These are phyloP conservation scores for Lasiosphaeria ovina DNA, from an alignment of 495 filamentous ascomycete genomes.

Conservation along the genomic window DNA sequence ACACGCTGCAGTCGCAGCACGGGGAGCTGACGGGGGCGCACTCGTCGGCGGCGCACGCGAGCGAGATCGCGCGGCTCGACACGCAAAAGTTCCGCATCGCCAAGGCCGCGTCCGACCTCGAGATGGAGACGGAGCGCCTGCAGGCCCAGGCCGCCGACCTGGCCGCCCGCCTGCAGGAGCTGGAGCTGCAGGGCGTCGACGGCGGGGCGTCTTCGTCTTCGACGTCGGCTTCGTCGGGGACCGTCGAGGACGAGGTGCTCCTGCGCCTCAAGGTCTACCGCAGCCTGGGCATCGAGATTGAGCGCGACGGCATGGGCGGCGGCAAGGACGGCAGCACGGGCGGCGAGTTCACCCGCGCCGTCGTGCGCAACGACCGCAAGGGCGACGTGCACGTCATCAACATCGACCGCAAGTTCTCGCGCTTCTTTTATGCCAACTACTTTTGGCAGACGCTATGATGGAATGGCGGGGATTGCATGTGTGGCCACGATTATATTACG, in stretches of 20 bases:
- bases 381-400: conserved; percentile 95
- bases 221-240: conserved; percentile 23
- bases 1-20: conserved; percentile 66
- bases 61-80: conserved; percentile 77
- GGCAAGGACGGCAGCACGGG: conserved; percentile 63
- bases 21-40: conserved; percentile 66
- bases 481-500: too few relatives aligned
- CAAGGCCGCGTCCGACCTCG: conserved; percentile 80
- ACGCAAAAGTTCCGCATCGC: conserved; percentile 93
- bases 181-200: conserved; percentile 78
- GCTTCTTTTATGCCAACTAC: conserved; percentile 92
- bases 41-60: conserved; percentile 72
- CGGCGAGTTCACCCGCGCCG: conserved; percentile 76
- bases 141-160: conserved; percentile 77
- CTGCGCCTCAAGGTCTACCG: conserved; percentile 89
- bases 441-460: conserved; percentile 78
- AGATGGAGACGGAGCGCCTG: conserved; percentile 87
- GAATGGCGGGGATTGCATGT: neutral
- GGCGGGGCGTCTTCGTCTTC: conserved; percentile 42
- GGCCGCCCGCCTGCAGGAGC: conserved; percentile 69
- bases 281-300: conserved; percentile 84
- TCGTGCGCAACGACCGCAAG: conserved; percentile 81
- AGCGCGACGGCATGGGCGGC: conserved; percentile 72
- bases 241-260: conserved; percentile 52
- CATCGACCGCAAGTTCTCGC: conserved; percentile 86